These are phyloP conservation scores for Hippophae gyantsensis DNA, from an alignment of 306 rosid genomes.

Conservation along the genomic window DNA sequence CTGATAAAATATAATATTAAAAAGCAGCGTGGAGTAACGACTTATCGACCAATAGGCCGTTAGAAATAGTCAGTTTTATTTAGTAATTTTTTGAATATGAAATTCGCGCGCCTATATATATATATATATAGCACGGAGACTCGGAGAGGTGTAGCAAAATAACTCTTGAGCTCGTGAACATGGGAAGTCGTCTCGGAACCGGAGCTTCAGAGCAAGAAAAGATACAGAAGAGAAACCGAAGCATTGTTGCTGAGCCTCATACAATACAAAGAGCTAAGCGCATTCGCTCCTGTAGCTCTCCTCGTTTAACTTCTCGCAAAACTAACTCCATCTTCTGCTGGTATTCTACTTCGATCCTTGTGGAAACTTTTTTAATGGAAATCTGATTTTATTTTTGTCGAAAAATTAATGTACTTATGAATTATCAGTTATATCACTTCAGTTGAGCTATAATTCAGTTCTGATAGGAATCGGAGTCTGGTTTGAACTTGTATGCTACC, in stretches of 20 bases:
- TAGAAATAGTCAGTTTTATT: not conserved
- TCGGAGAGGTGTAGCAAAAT: conserved; percentile 2
- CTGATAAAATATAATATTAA: no score
- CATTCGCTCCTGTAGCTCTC: conserved; percentile 73
- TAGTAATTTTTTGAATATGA: conserved; percentile 17
- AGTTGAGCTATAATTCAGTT: no score
- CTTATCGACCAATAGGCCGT: no score
- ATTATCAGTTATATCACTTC: no score
- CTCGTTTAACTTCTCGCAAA: conserved; percentile 48
- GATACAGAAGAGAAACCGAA: conserved; percentile 43
- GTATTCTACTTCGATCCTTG: conserved; percentile 27
- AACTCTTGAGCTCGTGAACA: not conserved
- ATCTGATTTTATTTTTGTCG: conserved; percentile 1
- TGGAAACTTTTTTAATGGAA: not conserved
- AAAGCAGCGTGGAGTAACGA: no score
- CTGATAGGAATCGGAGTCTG: no score
- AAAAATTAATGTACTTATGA: no score
- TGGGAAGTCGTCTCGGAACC: conserved; percentile 2
- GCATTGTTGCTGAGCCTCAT: conserved; percentile 21
- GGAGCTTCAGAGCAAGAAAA: conserved; percentile 1
- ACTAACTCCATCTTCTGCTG: conserved; percentile 56
- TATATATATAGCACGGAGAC: not conserved
- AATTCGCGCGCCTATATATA: conserved; percentile 49
- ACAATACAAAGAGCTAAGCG: conserved; percentile 44
- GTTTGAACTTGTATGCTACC: no score